phyloP scores from a whole-genome alignment of 768 basidiomycete genomes.

The Amanita pallidorosea region DNA sequence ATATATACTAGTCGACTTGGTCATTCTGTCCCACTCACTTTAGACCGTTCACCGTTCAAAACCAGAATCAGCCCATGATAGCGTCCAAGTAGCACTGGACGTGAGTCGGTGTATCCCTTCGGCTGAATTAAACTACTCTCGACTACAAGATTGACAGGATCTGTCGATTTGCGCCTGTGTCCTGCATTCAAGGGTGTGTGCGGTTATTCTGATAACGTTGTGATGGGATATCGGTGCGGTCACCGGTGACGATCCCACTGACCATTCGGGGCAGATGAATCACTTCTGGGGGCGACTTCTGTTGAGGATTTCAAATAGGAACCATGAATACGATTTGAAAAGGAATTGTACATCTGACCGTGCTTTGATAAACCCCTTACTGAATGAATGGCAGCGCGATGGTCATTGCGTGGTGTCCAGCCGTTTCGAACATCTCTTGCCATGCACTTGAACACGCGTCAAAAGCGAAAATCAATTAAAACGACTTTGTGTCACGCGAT shows the following conservation, averaged over 20 bases:
- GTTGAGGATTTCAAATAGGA: not conserved
- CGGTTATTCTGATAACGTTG: conserved; percentile 4
- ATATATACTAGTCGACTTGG: not conserved
- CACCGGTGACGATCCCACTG: not conserved
- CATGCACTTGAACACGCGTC: not conserved
- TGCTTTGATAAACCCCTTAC: not conserved
- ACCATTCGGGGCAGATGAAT: not conserved
- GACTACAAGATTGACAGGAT: conserved; percentile 3
- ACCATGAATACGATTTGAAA: too few relatives aligned
- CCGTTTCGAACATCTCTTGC: not conserved
- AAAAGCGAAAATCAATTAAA: not conserved
- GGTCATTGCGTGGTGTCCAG: not conserved
- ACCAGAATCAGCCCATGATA: not conserved
- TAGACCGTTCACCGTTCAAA: not conserved
- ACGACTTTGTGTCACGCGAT: not conserved
- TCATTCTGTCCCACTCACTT: not conserved
- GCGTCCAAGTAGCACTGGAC: not conserved
- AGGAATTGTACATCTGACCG: not conserved
- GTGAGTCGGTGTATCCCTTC: not conserved
- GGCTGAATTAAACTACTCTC: conserved; percentile 2
- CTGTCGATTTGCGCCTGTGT: conserved; percentile 4
- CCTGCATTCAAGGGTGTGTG: not conserved
- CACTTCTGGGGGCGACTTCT: not conserved
- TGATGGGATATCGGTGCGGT: not conserved
- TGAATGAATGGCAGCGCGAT: not conserved